Percentiles rank a stretch among this genome's conserved stretches.
These are phyloP conservation scores for Aphanomyces stellatus DNA, from an alignment of 352 stramenopile genomes.

Conservation along the genomic window DNA sequence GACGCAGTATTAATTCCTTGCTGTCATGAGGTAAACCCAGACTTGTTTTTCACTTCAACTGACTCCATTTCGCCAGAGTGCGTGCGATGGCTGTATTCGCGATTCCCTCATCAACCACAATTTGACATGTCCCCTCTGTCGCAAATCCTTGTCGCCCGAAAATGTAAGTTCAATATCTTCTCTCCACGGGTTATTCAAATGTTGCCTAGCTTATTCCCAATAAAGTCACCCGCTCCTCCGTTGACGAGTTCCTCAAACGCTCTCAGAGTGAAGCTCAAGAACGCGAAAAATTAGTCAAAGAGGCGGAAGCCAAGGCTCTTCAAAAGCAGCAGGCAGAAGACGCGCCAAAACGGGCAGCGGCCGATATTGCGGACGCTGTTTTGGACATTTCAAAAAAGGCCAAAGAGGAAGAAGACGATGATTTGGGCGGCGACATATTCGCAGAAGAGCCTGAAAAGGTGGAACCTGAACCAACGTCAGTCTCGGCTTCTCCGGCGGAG, in stretches of 20 bases:
- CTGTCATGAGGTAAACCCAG: slow-evolving; percentile 71
- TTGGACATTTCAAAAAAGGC: slow-evolving; percentile 71
- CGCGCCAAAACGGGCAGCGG: slow-evolving; percentile 40
- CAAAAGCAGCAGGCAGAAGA: slow-evolving; percentile 67
- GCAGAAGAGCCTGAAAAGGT: slow-evolving; percentile 50
- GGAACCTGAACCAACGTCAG: slow-evolving; percentile 19
- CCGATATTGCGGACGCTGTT: slow-evolving; percentile 70
- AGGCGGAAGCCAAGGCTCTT: slow-evolving; percentile 70
- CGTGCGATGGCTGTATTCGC: slow-evolving; percentile 76
- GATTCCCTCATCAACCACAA: slow-evolving; percentile 70
- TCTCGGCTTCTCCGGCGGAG: background rate
- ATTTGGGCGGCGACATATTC: slow-evolving; percentile 82
- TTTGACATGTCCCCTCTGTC: slow-evolving; percentile 70
- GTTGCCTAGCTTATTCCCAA: slow-evolving; percentile 47
- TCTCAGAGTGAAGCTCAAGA: slow-evolving; percentile 76
- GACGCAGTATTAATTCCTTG: slow-evolving; percentile 82
- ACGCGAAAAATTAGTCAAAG: slow-evolving; percentile 73
- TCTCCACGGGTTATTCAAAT: background rate
- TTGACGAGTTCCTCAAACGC: slow-evolving; percentile 74
- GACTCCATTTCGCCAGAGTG: slow-evolving; percentile 31
- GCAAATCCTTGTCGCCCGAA: slow-evolving; percentile 71
- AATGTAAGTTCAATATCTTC: slow-evolving; percentile 28
- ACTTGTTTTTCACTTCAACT: slow-evolving; percentile 14
- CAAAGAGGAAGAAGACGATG: slow-evolving; percentile 66
- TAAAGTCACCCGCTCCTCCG: slow-evolving; percentile 72